These are phyloP conservation scores for Neodidymelliopsis sp. DNA, from an alignment of 2,329 filamentous ascomycete species.

Conservation along the genomic window DNA sequence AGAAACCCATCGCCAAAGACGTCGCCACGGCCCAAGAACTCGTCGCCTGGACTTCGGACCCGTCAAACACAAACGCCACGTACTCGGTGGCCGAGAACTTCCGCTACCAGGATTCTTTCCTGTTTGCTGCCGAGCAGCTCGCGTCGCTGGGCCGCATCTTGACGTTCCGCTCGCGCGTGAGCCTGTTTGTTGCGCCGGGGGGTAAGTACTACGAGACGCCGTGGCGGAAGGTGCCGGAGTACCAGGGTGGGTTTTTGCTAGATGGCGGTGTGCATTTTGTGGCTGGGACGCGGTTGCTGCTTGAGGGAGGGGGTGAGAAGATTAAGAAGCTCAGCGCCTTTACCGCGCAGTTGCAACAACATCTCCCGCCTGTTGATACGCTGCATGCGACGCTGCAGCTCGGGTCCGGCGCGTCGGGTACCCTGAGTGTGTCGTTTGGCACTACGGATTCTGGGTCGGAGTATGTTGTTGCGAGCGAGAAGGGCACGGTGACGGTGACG, in stretches of 20 bases:
- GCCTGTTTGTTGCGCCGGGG: constrained; percentile 56
- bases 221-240: constrained; percentile 73
- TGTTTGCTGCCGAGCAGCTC: constrained; percentile 60
- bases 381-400: constrained; percentile 66
- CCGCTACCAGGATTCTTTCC: constrained; percentile 66
- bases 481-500: constrained; percentile 61
- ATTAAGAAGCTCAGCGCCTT: constrained; percentile 62
- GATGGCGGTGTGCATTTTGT: constrained; percentile 79
- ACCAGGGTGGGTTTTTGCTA: constrained; percentile 79
- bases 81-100: constrained; percentile 73
- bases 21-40: constrained; percentile 60
- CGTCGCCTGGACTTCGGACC: constrained; percentile 53
- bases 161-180: constrained; percentile 60
- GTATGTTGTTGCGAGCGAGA: constrained; percentile 65
- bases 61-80: constrained; percentile 52
- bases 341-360: constrained; percentile 61
- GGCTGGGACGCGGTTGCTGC: constrained; percentile 67
- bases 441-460: constrained; percentile 63
- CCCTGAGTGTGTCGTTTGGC: constrained; percentile 65
- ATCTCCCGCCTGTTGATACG: constrained; percentile 72
- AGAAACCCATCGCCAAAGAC: constrained; percentile 73
- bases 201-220: constrained; percentile 64
- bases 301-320: constrained; percentile 55
- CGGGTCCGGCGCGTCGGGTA: constrained; percentile 63
- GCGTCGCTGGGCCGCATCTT: constrained; percentile 62